Evolutionary conservation across 139 green algal genomes (phyloP).

Genomic region (Diplosphaera chodatii): DNA sequence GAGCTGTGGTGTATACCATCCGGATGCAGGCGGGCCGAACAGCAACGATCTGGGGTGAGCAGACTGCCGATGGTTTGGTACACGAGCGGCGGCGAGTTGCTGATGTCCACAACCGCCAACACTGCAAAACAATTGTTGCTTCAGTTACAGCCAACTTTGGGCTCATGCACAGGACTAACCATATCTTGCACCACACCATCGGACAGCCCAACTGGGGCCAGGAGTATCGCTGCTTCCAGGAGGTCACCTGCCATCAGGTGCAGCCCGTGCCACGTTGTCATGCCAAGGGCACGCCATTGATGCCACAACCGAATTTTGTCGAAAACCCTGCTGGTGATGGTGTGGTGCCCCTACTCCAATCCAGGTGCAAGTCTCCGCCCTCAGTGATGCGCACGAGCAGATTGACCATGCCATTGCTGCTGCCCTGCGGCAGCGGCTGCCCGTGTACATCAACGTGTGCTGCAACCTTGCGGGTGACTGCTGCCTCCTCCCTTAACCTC

Average conservation of each 20-base stretch:
- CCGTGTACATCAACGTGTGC: constrained; percentile 66
- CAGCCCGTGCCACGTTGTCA: no score
- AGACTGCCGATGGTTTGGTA: no score
- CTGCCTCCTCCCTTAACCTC: no score
- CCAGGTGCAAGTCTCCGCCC: constrained; percentile 27
- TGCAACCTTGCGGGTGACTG: constrained; percentile 59
- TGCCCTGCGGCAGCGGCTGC: constrained; percentile 44
- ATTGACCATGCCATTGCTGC: constrained; percentile 56
- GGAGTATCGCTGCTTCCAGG: constrained; percentile 62
- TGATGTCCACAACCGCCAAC: no score
- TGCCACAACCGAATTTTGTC: no score
- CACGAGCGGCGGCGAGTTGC: no score
- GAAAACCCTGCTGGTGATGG: no score
- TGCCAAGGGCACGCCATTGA: no score
- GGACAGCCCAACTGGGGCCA: constrained; percentile 53
- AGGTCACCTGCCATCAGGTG: constrained; percentile 61
- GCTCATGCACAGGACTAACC: no score
- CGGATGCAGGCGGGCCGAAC: constrained; percentile 36
- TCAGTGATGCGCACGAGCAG: constrained; percentile 55
- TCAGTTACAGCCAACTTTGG: no score
- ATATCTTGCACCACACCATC: constrained; percentile 73
- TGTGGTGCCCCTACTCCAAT: no score
- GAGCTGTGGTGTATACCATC: not conserved
- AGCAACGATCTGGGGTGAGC: constrained; percentile 69
- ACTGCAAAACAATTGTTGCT: no score